A percentile compares a stretch with the other conserved stretches of the same genome.
These are phyloP conservation scores for Ceratocystis huliohia DNA, from an alignment of 2,329 filamentous ascomycete genomes.

Conservation along the genomic window DNA sequence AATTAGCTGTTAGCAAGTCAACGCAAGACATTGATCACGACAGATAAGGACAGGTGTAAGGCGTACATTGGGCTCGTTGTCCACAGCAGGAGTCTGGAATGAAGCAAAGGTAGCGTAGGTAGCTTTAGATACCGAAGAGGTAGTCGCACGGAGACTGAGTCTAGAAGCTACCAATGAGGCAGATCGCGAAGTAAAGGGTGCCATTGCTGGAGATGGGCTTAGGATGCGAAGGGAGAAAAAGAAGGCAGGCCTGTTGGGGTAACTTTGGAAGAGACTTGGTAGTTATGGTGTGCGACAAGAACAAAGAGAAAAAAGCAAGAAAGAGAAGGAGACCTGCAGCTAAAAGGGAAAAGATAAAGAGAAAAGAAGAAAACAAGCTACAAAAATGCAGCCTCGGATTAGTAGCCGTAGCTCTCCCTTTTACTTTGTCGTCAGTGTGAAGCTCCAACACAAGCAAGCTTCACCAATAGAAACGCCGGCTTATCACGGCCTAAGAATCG, in stretches of 20 bases:
- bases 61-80: slow-evolving; percentile 92
- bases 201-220: slow-evolving; percentile 12
- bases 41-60: not conserved
- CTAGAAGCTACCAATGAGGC: slow-evolving; percentile 16
- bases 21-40: not conserved
- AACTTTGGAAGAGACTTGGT: not conserved
- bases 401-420: not conserved
- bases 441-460: not conserved
- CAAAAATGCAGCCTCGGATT: slow-evolving; percentile 1
- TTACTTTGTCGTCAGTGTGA: slow-evolving; percentile 14
- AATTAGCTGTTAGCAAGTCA: not conserved
- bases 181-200: slow-evolving; percentile 15
- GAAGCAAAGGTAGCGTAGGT: slow-evolving; percentile 52
- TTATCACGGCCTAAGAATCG: slow-evolving; percentile 26
- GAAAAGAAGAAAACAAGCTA: not conserved
- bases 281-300: not conserved
- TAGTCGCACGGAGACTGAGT: slow-evolving; percentile 10
- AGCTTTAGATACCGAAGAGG: slow-evolving; percentile 6
- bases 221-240: not conserved
- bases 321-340: not conserved
- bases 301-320: not conserved
- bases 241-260: not conserved
- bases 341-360: not conserved
- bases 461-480: slow-evolving; percentile 22
- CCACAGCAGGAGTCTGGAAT: slow-evolving; percentile 76